Evolutionary conservation across 139 green algal species (phyloP), one percentile per base, ranked within the genome.

Genomic region (Volvox africanus): DNA sequence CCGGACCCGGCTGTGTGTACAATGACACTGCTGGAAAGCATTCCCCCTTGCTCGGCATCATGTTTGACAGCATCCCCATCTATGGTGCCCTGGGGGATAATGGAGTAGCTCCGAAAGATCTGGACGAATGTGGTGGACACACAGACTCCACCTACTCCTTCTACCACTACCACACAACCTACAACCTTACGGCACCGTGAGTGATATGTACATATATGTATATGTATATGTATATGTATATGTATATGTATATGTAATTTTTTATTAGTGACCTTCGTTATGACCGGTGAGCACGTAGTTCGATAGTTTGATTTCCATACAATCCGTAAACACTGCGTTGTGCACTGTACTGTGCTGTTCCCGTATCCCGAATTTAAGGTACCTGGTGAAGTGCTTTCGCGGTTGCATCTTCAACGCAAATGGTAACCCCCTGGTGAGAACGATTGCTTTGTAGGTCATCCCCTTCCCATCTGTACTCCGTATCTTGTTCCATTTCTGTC

Each of bases 111-210:
- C 82, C 82, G 32, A 65, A 62, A 21, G 62, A 88, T 61, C 82
- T 88, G 62, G 82, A 88, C 61, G 82, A 88, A 20, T 88, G 82
- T 61, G 82, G 82, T 35, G 82, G 82, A 33, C 82, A 88, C 82
- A 79, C 33, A 12, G 82, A 88, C 82, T 26, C 82, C 32, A 62
- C 32, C 21, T 13, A 80, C 33, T 16, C 62, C 32, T 88, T 80
- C 62, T 88, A 88, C 62, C 82, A 88, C 82, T 88, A 88, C 32
- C 82, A 88, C 62, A 26, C 32, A 1, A 32, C 61, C 2, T 24
- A 24, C 61, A 78, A 88, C 82, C 20, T 88, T 16, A n/a, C 62
- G 21, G 21, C 82, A 32, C 82, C 82, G 62, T 88, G 24, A 61
- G 33, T n/a, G n/a, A n/a, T n/a, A n/a, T n/a, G n/a, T n/a, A n/a